Conservation (phyloP, 1,139 yeast genomes). For the Yamadazyma sp. region DNA sequence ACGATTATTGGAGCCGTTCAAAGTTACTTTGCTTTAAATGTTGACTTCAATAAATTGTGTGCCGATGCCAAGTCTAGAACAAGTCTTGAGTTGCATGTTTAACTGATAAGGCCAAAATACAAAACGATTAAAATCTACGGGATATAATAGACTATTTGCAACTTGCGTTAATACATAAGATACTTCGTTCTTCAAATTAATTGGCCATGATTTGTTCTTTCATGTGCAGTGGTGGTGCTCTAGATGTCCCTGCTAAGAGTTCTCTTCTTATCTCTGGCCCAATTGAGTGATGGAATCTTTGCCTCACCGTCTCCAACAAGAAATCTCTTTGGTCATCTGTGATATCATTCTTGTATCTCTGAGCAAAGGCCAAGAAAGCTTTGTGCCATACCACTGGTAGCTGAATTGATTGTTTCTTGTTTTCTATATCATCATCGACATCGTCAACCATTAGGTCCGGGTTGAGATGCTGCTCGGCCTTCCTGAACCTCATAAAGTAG, state of each 20-base stretch:
- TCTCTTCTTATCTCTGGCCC: conserved; percentile 97
- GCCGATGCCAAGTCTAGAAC: conserved; percentile 44
- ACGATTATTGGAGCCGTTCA: conserved; percentile 54
- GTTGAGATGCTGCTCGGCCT: conserved; percentile 31
- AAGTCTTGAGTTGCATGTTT: conserved; percentile 3
- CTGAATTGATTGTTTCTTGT: conserved; percentile 51
- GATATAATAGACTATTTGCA: neutral
- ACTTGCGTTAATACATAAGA: neutral
- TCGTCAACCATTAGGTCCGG: conserved; percentile 27
- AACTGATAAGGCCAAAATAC: neutral
- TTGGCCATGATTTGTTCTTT: conserved; percentile 41
- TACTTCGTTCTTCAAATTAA: conserved; percentile 27
- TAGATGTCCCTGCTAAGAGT: conserved; percentile 71
- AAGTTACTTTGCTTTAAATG: conserved; percentile 41
- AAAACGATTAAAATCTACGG: neutral
- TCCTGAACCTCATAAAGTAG: conserved; percentile 87
- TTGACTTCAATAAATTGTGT: conserved; percentile 40
- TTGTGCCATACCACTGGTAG: conserved; percentile 98
- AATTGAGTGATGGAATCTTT: conserved; percentile 82
- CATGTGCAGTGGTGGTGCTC: conserved; percentile 23
- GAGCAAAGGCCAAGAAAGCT: conserved; percentile 90
- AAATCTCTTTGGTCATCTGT: conserved; percentile 97
- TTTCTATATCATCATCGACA: conserved; percentile 29
- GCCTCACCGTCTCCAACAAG: conserved; percentile 84
- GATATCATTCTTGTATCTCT: conserved; percentile 92